Conservation (phyloP, 1,284 basidiomycete genomes). For the Phenoliferia sp. region DNA sequence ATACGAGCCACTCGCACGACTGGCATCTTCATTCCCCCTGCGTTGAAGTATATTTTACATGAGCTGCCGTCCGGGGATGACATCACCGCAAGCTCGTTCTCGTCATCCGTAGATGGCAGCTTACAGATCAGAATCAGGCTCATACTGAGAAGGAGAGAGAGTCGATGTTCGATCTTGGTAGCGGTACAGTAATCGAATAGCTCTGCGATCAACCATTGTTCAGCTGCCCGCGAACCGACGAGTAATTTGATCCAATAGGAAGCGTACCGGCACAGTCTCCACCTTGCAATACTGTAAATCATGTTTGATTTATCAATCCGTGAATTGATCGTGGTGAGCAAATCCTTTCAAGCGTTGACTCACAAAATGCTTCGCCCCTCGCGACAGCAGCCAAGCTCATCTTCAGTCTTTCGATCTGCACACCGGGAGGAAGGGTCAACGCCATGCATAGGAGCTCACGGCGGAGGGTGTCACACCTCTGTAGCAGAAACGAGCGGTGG, state of each 20-base stretch:
- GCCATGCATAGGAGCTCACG: too few species aligned
- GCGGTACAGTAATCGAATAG: conserved; percentile 49
- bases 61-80: neutral
- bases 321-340: neutral
- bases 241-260: neutral
- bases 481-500: conserved; percentile 84
- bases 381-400: conserved; percentile 75
- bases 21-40: conserved; percentile 47
- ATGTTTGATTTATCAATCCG: neutral
- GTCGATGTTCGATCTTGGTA: conserved; percentile 89
- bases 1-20: conserved; percentile 88
- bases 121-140: conserved; percentile 61
- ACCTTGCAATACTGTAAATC: conserved; percentile 65
- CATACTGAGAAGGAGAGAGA: conserved; percentile 91
- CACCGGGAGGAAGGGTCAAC: neutral
- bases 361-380: conserved; percentile 73
- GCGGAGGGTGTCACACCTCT: conserved; percentile 56
- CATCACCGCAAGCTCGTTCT: neutral
- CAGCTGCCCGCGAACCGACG: neutral
- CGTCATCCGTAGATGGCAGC: neutral
- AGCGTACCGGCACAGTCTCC: conserved; percentile 78
- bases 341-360: neutral
- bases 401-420: conserved; percentile 77
- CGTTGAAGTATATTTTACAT: neutral
- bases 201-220: conserved; percentile 24